phyloP scores from a whole-genome alignment of 495 filamentous ascomycete species.

The Umbilicaria muhlenbergii region DNA sequence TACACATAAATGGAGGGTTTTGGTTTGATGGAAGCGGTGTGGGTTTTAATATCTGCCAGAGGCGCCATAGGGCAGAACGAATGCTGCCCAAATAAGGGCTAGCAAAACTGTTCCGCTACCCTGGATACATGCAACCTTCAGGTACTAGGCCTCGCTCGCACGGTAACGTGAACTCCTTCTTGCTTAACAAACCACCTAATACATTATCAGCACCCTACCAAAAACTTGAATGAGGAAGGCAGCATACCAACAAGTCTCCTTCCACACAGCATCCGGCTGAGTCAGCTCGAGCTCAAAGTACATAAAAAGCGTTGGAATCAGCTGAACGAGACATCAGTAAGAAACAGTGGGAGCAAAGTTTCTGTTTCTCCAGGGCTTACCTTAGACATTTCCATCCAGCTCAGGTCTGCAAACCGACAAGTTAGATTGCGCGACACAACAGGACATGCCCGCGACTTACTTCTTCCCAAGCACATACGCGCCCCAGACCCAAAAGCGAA shows the following conservation, averaged over 20 bases:
- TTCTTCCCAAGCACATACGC: constrained; percentile 16
- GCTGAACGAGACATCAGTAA: neutral
- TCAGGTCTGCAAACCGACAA: neutral
- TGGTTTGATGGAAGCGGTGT: too few relatives aligned
- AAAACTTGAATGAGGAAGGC: neutral
- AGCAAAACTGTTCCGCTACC: too few relatives aligned
- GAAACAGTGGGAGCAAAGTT: too few relatives aligned
- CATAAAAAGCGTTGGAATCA: constrained; percentile 16
- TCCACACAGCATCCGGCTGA: constrained; percentile 14
- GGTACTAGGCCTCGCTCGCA: neutral
- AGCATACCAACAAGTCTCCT: constrained; percentile 3
- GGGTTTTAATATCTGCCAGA: too few relatives aligned
- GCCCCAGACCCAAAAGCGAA: constrained; percentile 19
- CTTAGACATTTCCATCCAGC: constrained; percentile 19
- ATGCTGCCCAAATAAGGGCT: too few relatives aligned
- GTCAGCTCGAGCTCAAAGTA: constrained; percentile 12
- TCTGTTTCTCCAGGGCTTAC: too few relatives aligned
- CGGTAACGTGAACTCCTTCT: constrained; percentile 5
- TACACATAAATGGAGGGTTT: too few relatives aligned
- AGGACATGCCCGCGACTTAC: neutral
- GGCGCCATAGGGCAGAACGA: too few relatives aligned
- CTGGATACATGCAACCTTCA: too few relatives aligned
- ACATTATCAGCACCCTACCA: neutral
- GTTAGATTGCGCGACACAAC: neutral
- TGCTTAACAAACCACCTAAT: constrained; percentile 10